Conservation (phyloP, 2,329 filamentous ascomycete genomes). For the Calonectria honghensis region DNA sequence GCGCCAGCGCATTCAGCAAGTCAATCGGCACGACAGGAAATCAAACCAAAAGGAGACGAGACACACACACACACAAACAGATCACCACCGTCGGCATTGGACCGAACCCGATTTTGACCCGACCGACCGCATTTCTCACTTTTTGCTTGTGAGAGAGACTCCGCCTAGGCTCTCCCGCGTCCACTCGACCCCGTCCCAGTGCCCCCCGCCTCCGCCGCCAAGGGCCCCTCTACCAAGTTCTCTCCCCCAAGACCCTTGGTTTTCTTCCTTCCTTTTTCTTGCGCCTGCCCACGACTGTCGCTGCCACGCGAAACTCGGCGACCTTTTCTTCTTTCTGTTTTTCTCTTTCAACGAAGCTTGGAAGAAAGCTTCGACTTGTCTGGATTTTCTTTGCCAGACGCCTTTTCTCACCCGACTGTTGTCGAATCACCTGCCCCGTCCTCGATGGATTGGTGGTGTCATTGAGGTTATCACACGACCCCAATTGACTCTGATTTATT, state of each 20-base stretch:
- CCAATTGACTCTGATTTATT: conserved; percentile 21
- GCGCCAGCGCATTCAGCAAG: conserved; percentile 36
- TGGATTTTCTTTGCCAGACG: neutral
- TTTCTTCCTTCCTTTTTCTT: conserved; percentile 40
- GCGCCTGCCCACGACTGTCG: conserved; percentile 30
- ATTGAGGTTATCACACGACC: conserved; percentile 41
- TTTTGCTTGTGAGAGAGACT: conserved; percentile 24
- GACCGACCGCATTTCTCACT: conserved; percentile 37
- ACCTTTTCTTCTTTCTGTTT: conserved; percentile 38
- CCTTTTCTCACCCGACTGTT: neutral
- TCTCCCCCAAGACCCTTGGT: conserved; percentile 36
- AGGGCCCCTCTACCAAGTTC: conserved; percentile 30
- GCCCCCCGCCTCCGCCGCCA: conserved; percentile 45
- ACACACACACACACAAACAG: conserved; percentile 4
- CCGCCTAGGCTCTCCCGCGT: conserved; percentile 18
- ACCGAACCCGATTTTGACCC: conserved; percentile 36
- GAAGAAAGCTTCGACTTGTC: conserved; percentile 8
- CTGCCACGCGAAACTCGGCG: conserved; percentile 17
- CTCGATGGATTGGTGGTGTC: conserved; percentile 48
- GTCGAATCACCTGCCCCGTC: conserved; percentile 28
- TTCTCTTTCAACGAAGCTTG: conserved; percentile 20
- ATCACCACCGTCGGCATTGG: conserved; percentile 27
- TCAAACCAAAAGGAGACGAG: conserved; percentile 18
- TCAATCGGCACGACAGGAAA: conserved; percentile 26
- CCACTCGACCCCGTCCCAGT: conserved; percentile 44